Conservation (phyloP, 257 asterid species). For the Handroanthus guayacan region DNA sequence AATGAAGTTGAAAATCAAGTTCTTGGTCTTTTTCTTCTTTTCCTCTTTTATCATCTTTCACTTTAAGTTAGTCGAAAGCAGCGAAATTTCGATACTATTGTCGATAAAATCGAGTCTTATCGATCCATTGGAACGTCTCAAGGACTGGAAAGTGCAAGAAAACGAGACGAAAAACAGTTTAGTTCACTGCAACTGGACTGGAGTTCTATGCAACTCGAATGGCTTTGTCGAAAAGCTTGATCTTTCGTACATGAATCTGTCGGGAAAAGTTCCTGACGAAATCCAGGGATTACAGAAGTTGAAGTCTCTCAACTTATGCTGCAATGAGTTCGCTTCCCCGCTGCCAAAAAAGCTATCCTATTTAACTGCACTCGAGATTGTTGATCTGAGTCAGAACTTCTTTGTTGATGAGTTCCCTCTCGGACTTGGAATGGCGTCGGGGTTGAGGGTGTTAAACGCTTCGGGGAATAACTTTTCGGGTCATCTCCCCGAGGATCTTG, state of each 20-base stretch:
- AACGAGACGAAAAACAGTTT: constrained; percentile 29
- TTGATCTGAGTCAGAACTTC: constrained; percentile 76
- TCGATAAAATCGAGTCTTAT: constrained; percentile 55
- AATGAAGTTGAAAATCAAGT: constrained; percentile 50
- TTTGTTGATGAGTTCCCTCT: constrained; percentile 56
- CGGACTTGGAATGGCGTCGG: constrained; percentile 57
- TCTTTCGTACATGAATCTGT: constrained; percentile 73
- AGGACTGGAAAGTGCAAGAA: constrained; percentile 57
- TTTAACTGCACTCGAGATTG: constrained; percentile 52
- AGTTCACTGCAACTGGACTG: constrained; percentile 71
- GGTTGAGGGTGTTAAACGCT: constrained; percentile 55
- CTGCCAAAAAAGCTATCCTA: constrained; percentile 59
- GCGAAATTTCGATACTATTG: constrained; percentile 54
- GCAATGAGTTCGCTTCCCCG: constrained; percentile 64
- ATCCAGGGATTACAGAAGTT: constrained; percentile 51
- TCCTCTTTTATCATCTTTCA: constrained; percentile 28
- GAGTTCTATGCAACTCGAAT: constrained; percentile 65
- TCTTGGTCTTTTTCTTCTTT: constrained; percentile 39
- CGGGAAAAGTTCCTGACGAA: constrained; percentile 57
- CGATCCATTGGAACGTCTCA: constrained; percentile 67
- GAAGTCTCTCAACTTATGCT: constrained; percentile 49
- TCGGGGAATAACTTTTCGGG: constrained; percentile 83
- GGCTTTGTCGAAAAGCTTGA: constrained; percentile 61
- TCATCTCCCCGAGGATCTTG: constrained; percentile 64
- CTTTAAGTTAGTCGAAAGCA: constrained; percentile 30